phyloP scores from a whole-genome alignment of 345 rosid genomes.

The Citropsis articulata region DNA sequence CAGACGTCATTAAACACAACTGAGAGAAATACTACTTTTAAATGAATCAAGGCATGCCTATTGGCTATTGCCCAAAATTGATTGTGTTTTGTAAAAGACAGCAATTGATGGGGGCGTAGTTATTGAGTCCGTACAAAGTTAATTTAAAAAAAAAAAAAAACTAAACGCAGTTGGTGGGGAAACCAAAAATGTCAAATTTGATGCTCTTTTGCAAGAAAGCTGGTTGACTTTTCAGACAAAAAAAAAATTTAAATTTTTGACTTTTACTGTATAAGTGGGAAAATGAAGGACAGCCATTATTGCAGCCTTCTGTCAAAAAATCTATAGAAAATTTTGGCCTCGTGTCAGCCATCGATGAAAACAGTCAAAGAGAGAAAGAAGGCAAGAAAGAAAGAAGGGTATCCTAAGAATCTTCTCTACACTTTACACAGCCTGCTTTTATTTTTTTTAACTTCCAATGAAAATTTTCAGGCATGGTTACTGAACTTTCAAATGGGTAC shows the following conservation, averaged over 20 bases:
- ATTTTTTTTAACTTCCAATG: too few relatives aligned
- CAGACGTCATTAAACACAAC: too few relatives aligned
- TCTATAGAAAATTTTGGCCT: background rate
- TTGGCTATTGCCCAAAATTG: too few relatives aligned
- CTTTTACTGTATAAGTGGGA: background rate
- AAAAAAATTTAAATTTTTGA: background rate
- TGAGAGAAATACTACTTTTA: too few relatives aligned
- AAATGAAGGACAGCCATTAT: conserved; percentile 18
- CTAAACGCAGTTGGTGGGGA: background rate
- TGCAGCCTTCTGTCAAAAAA: conserved; percentile 7
- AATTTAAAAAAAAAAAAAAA: too few relatives aligned
- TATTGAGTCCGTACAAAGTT: background rate
- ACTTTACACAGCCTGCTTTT: too few relatives aligned
- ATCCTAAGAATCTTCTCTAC: conserved; percentile 22
- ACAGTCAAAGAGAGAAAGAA: background rate
- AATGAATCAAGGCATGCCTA: too few relatives aligned
- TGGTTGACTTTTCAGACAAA: background rate
- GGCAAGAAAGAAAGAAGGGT: background rate
- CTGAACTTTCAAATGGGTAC: too few relatives aligned
- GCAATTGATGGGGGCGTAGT: background rate
- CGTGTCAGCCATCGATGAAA: too few relatives aligned
- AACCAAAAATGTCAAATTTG: background rate
- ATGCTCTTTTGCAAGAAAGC: background rate
- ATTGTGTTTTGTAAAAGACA: background rate
- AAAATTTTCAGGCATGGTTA: too few relatives aligned